Evolutionary conservation across 2,329 filamentous ascomycete genomes (phyloP).

Genomic region (Fusarium miscanthi): DNA sequence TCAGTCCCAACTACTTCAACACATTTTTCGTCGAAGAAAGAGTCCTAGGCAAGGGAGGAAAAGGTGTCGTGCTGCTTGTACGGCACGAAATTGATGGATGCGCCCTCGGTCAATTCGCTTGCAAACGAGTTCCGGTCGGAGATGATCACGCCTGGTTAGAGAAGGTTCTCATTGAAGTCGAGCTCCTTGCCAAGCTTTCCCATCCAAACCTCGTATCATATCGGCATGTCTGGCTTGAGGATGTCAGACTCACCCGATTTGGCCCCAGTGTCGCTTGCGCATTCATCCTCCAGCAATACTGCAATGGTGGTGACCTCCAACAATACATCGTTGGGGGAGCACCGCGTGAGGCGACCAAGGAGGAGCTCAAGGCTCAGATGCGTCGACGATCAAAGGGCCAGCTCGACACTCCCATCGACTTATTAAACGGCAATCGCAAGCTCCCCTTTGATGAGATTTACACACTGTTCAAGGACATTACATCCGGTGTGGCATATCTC

Average conservation of each 20-base stretch:
- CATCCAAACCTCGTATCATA: slow-evolving; percentile 97
- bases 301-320: slow-evolving; percentile 91
- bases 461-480: slow-evolving; percentile 95
- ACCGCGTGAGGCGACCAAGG: slow-evolving; percentile 74
- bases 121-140: slow-evolving; percentile 95
- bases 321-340: slow-evolving; percentile 82
- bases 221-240: slow-evolving; percentile 96
- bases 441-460: slow-evolving; percentile 91
- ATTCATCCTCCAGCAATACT: slow-evolving; percentile 98
- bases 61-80: slow-evolving; percentile 94
- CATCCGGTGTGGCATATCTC: slow-evolving; percentile 88
- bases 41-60: slow-evolving; percentile 88
- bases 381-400: slow-evolving; percentile 84
- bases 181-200: slow-evolving; percentile 88
- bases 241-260: slow-evolving; percentile 85
- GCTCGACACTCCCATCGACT: slow-evolving; percentile 68
- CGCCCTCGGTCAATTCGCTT: slow-evolving; percentile 89
- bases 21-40: slow-evolving; percentile 92
- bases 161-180: slow-evolving; percentile 92
- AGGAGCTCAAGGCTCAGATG: slow-evolving; percentile 89
- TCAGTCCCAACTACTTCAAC: slow-evolving; percentile 92
- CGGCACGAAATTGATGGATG: slow-evolving; percentile 92
- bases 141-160: slow-evolving; percentile 96
- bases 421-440: slow-evolving; percentile 55
- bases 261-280: slow-evolving; percentile 92